phyloP scores from a whole-genome alignment of 768 basidiomycete genomes.

The Pleurotus tuoliensis region DNA sequence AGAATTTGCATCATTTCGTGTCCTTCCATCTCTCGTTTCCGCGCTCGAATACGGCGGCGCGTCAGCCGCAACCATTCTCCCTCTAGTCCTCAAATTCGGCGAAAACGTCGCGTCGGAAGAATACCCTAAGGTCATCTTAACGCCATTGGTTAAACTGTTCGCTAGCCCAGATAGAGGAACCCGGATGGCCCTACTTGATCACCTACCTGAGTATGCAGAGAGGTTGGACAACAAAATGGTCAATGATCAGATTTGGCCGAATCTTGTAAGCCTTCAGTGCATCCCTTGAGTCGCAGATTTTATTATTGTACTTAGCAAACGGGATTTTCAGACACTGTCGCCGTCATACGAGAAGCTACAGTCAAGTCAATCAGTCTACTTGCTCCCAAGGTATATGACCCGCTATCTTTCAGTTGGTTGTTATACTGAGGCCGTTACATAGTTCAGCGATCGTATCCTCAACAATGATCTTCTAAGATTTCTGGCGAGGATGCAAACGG shows the following conservation, averaged over 20 bases:
- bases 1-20: conserved; percentile 78
- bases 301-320: conserved; percentile 61
- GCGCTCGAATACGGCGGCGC: conserved; percentile 78
- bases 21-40: conserved; percentile 82
- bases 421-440: not conserved
- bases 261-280: conserved; percentile 56
- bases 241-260: conserved; percentile 87
- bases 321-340: conserved; percentile 92
- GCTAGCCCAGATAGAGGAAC: conserved; percentile 90
- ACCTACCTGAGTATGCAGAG: conserved; percentile 78
- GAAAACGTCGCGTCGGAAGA: conserved; percentile 66
- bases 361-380: conserved; percentile 82
- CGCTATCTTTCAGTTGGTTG: not conserved
- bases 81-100: conserved; percentile 80
- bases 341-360: conserved; percentile 92
- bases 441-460: conserved; percentile 88
- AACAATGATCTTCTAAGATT: conserved; percentile 95
- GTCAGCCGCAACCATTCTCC: conserved; percentile 73
- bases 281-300: not conserved
- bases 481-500: conserved; percentile 89
- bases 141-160: conserved; percentile 80
- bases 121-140: conserved; percentile 63
- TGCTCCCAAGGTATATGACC: conserved; percentile 66
- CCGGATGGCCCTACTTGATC: conserved; percentile 90
- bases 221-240: conserved; percentile 85